A percentile compares a stretch with the other conserved stretches of the same genome.
phyloP scores from a whole-genome alignment of 371 early-diverging fungal genomes.

The Mortierella sp. region DNA sequence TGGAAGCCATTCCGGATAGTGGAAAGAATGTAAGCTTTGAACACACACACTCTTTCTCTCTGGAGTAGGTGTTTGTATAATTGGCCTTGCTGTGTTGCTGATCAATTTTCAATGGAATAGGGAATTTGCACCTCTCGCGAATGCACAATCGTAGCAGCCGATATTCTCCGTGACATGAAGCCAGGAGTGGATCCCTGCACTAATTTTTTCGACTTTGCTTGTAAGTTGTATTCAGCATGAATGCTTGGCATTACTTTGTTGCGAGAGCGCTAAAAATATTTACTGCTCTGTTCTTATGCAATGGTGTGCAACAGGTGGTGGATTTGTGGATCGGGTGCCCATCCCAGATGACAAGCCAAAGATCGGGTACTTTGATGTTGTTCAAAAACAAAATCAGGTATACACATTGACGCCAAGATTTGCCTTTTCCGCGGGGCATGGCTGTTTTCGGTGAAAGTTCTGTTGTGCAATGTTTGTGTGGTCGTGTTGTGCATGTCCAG shows the following conservation, averaged over 20 bases:
- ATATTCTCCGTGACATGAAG: slow-evolving; percentile 65
- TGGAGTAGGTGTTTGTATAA: too few relatives aligned
- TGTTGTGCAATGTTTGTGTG: too few relatives aligned
- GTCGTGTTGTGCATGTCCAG: not conserved
- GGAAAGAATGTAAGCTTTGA: slow-evolving; percentile 37
- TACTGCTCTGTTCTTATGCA: not conserved
- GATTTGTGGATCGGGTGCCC: slow-evolving; percentile 45
- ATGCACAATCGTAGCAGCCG: slow-evolving; percentile 70
- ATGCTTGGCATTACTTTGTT: not conserved
- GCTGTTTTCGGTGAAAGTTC: too few relatives aligned
- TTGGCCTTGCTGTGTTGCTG: not conserved
- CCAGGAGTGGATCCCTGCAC: slow-evolving; percentile 62
- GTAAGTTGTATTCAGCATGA: slow-evolving; percentile 45
- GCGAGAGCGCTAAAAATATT: slow-evolving; percentile 17
- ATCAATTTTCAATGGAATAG: slow-evolving; percentile 8
- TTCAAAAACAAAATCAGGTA: slow-evolving; percentile 51
- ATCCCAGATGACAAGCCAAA: slow-evolving; percentile 57
- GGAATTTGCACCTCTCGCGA: slow-evolving; percentile 60
- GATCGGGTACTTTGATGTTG: slow-evolving; percentile 44
- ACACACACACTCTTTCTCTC: too few relatives aligned
- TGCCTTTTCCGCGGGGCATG: too few relatives aligned
- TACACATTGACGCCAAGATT: too few relatives aligned
- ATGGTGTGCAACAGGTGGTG: slow-evolving; percentile 39
- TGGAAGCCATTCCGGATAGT: slow-evolving; percentile 24
- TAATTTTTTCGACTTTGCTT: slow-evolving; percentile 67